Base-by-base conservation (phyloP, 305 asterid species). In the Euphrasia arctica region DNA sequence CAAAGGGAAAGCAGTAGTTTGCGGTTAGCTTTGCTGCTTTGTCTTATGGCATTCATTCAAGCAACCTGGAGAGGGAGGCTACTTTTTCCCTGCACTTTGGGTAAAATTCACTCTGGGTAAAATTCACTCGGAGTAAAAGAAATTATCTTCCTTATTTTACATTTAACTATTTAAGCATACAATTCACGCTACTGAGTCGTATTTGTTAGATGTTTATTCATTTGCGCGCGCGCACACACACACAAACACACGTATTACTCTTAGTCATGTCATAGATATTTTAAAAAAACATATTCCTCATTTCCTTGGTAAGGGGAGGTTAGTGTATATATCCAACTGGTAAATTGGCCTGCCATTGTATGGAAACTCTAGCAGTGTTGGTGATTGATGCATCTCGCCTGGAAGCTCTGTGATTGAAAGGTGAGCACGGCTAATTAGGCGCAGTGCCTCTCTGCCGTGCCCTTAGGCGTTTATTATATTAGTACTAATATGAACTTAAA, bases 341-440 rank as follows among this genome's bases (percentile, higher is more conserved):
- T 88, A 80, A 77, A 75, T 72, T 78, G 80, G 83, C 86, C 87
- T 5, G 65, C 82, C 69, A 71, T 78, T 79, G 74, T 80, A 78
- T 74, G 78, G 87, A 82, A 78, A 78, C 84, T 80, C 87, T 82
- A 76, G 90, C 86, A 72, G 84, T 88, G 85, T 80, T 75, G 90
- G 85, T 84, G 96, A 84, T 77, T 84, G 96, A 84, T 77, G 85
- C 89, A 62, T 86, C 89, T 85, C 70, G 79, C 84, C 76, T 80
- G 89, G 87, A 69, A 84, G 96, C 95, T 79, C 87, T 86, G 49
- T 83, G 67, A 75, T 72, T 76, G 72, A 88, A 85, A 88, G 95
- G 96, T 86, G 95, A 83, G 96, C 96, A 88, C 95, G 95, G 95
- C 91, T 84, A 78, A 75, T 76, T 82, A 83, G 96, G 96, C 88